These are phyloP conservation scores for Acacia pycnantha DNA, from an alignment of 331 rosid species.

Conservation along the genomic window DNA sequence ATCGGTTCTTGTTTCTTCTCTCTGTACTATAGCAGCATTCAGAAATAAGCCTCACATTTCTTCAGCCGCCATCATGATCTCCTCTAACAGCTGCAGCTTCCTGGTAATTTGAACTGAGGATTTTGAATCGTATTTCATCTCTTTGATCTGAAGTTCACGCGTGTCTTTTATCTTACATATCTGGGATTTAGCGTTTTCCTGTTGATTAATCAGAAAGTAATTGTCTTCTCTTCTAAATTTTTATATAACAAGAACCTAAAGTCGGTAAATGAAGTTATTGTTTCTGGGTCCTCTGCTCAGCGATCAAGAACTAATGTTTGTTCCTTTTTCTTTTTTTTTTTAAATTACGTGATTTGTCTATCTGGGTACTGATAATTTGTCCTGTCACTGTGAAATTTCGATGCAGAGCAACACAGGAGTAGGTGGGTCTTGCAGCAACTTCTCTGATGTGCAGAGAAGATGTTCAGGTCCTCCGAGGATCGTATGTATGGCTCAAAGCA, in stretches of 20 bases:
- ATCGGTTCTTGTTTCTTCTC: constrained; percentile 7
- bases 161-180: background rate
- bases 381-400: background rate
- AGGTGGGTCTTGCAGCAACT: constrained; percentile 36
- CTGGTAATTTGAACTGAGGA: constrained; percentile 40
- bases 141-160: background rate
- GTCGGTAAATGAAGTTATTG: background rate
- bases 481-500: constrained; percentile 43
- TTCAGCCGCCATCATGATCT: constrained; percentile 53
- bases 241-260: background rate
- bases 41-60: constrained; percentile 43
- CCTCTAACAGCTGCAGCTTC: constrained; percentile 50
- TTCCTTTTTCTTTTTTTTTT: background rate
- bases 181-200: background rate
- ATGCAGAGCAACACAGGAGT: constrained; percentile 49
- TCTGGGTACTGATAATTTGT: constrained; percentile 8
- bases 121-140: background rate
- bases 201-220: background rate
- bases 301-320: background rate
- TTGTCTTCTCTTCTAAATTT: background rate
- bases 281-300: constrained; percentile 5
- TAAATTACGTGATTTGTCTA: background rate
- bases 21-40: constrained; percentile 10
- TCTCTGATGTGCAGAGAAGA: constrained; percentile 42
- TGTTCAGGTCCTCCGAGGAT: constrained; percentile 41